Percentiles rank a stretch among this genome's conserved stretches.
Evolutionary conservation across 2,329 filamentous ascomycete species (phyloP).

Genomic region (Phaeosphaeriaceae sp.): DNA sequence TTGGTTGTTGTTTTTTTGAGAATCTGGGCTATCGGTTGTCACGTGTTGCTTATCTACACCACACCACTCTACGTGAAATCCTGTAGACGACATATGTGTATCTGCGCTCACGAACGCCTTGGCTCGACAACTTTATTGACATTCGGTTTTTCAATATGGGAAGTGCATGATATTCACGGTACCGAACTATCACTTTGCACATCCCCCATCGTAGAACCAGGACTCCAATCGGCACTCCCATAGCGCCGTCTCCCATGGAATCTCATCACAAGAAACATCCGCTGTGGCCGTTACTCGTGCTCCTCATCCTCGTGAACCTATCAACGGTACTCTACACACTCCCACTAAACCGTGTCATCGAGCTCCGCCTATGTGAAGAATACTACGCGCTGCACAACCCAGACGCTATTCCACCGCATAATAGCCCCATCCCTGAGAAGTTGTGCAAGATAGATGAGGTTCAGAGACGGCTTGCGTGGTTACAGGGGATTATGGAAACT

Average conservation of each 20-base stretch:
- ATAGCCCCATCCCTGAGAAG: slow-evolving; percentile 56
- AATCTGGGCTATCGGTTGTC: too few species aligned
- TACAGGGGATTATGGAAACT: slow-evolving; percentile 56
- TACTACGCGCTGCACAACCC: slow-evolving; percentile 56
- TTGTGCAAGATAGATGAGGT: slow-evolving; percentile 62
- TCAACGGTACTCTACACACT: slow-evolving; percentile 44
- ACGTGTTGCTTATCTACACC: too few species aligned
- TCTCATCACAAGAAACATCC: slow-evolving; percentile 11
- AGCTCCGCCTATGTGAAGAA: slow-evolving; percentile 53
- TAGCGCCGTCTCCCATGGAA: slow-evolving; percentile 4
- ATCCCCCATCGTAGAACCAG: neutral
- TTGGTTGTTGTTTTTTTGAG: too few species aligned
- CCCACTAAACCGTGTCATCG: slow-evolving; percentile 46
- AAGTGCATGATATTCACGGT: slow-evolving; percentile 6
- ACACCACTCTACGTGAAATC: too few species aligned
- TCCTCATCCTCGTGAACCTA: slow-evolving; percentile 44
- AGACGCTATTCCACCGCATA: slow-evolving; percentile 30
- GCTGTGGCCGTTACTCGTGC: slow-evolving; percentile 37
- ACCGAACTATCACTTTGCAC: slow-evolving; percentile 13
- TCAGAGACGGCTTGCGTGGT: slow-evolving; percentile 59
- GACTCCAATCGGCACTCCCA: neutral
- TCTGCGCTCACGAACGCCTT: too few species aligned
- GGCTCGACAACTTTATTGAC: too few species aligned
- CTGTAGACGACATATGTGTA: too few species aligned
- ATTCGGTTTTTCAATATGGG: neutral